Evolutionary conservation across 108 stramenopile genomes (phyloP), one percentile per base, ranked within the genome.

Genomic region (Skeletonema marinoi): DNA sequence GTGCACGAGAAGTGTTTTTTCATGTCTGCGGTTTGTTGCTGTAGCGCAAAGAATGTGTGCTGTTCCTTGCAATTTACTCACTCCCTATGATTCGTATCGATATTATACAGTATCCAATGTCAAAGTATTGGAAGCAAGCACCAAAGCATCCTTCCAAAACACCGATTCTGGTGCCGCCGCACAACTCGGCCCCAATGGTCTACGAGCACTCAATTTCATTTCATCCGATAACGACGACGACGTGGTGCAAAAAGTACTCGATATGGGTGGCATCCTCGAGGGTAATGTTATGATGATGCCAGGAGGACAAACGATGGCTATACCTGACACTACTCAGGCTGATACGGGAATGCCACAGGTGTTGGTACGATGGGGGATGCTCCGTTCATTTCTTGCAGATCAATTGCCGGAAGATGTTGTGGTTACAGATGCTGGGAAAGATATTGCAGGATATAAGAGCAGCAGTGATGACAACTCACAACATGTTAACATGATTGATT

Each of bases 101-200:
- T 42, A 42, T 42, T 10, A n/a, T 1, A 1, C 25, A 56, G 54
- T 56, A 1, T 56, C 54, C 21, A 61, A 68, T 60, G 32, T 68
- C 67, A 30, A 61, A 30, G 32, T 68, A n/a, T 31, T 68, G n/a
- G 67, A 68, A 68, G 30, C 30, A 61, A 59, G 30, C 56, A 31
- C 3, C 19, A 31, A 59, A 19, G 59, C n/a, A 68, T 21, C 25
- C 54, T 68, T 68, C 7, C 2, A 16, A 16, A 29, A 59, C 10
- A 29, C 9, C 6, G 7, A 6, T n/a, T 2, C 56, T 2, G 67
- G 67, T 25, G 67, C 67, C 8, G 56, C 58, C 59, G 67, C 67
- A 12, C 67, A 68, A 30, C 60, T 68, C 11, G 67, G 67, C 0
- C 67, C 67, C n/a, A 68, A 68, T 50, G 67, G 67, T 11, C 60